These are phyloP conservation scores for Pseudopyricularia javanii DNA, from an alignment of 2,329 filamentous ascomycete genomes.

Conservation along the genomic window DNA sequence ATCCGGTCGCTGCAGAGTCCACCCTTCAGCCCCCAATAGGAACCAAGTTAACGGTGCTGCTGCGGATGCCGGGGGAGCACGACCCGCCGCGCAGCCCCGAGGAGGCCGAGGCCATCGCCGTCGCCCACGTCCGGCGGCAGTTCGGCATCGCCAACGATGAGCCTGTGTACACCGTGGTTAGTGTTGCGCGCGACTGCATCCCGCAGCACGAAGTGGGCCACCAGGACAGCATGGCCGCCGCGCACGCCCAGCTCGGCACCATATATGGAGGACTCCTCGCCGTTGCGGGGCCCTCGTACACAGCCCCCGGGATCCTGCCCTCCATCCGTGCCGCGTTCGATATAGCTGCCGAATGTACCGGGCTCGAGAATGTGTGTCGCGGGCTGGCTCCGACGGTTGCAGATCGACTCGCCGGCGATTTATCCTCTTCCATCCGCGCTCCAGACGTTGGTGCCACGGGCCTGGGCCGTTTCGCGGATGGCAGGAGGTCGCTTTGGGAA, in stretches of 20 bases:
- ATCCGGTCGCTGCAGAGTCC: not conserved
- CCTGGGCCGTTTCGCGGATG: conserved; percentile 7
- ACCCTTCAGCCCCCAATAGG: conserved; percentile 26
- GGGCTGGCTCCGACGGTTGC: not conserved
- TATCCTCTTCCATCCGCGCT: not conserved
- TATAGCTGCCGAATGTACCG: conserved; percentile 20
- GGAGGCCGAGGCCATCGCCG: conserved; percentile 41
- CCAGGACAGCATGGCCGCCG: conserved; percentile 41
- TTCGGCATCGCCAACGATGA: conserved; percentile 43
- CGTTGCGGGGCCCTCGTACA: conserved; percentile 47
- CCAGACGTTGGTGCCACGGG: conserved; percentile 10
- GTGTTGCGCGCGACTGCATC: conserved; percentile 57
- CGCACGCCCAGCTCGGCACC: conserved; percentile 39
- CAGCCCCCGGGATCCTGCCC: conserved; percentile 35
- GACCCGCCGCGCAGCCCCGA: conserved; percentile 42
- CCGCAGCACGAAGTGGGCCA: conserved; percentile 86
- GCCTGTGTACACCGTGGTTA: conserved; percentile 59
- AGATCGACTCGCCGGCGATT: no score
- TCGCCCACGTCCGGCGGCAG: conserved; percentile 50
- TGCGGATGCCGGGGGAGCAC: conserved; percentile 79
- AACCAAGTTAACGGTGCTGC: conserved; percentile 86
- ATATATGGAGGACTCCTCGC: conserved; percentile 51
- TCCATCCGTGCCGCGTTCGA: conserved; percentile 37
- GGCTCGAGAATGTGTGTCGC: conserved; percentile 3
- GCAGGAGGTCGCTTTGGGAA: not conserved